These are phyloP conservation scores for Periconia sp. DNA, from an alignment of 2,329 filamentous ascomycete genomes.

Conservation along the genomic window DNA sequence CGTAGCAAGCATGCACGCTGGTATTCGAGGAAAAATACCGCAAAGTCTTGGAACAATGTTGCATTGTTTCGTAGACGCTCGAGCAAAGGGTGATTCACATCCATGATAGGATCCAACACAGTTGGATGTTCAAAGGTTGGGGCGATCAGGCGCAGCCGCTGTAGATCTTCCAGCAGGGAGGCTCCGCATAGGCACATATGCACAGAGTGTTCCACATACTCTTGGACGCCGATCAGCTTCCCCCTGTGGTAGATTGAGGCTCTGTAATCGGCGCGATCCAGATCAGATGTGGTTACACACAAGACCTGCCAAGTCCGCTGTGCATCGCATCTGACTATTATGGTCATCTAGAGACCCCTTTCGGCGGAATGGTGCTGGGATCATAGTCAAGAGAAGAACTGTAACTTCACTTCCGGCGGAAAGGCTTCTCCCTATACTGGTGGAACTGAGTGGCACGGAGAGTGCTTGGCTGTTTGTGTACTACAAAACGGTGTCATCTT, in stretches of 20 bases:
- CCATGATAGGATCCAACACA: too few species aligned
- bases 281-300: constrained; percentile 9
- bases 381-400: constrained; percentile 18
- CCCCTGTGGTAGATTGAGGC: constrained; percentile 2
- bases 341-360: not conserved
- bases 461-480: constrained; percentile 14
- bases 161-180: constrained; percentile 3
- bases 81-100: too few species aligned
- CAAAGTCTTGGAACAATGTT: too few species aligned
- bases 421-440: too few species aligned
- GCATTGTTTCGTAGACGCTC: too few species aligned
- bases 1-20: too few species aligned
- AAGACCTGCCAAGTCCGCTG: constrained; percentile 16
- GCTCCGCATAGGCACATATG: constrained; percentile 18
- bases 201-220: constrained; percentile 2
- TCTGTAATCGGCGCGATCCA: constrained; percentile 3
- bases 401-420: constrained; percentile 13
- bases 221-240: constrained; percentile 14
- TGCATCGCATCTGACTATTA: constrained; percentile 2
- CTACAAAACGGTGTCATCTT: constrained; percentile 4
- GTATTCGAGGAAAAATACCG: too few species aligned
- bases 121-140: too few species aligned
- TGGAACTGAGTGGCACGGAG: constrained; percentile 6
- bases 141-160: too few species aligned
- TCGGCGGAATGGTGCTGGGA: too few species aligned